Evolutionary conservation across 2,329 filamentous ascomycete species (phyloP).

Genomic region (Alternaria solani): DNA sequence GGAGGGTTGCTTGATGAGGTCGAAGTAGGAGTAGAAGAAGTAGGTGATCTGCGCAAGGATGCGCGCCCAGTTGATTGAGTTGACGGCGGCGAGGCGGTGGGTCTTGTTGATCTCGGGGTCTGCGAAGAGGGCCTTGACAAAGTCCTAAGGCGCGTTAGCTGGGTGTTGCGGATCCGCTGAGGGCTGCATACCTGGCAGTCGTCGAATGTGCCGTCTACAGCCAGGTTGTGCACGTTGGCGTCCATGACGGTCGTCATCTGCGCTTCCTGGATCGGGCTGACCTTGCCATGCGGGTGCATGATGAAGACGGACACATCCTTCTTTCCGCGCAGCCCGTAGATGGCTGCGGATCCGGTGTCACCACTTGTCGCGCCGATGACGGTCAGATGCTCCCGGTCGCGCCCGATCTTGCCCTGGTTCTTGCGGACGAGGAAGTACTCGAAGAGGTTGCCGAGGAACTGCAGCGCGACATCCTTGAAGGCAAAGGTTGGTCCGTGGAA

Average conservation of each 20-base stretch:
- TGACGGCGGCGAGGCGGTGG: slow-evolving; percentile 88
- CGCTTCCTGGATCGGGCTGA: slow-evolving; percentile 90
- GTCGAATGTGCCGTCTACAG: slow-evolving; percentile 90
- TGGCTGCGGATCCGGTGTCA: slow-evolving; percentile 88
- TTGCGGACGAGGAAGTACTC: slow-evolving; percentile 82
- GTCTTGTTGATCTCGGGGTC: slow-evolving; percentile 83
- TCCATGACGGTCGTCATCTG: slow-evolving; percentile 97
- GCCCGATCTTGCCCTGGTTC: slow-evolving; percentile 73
- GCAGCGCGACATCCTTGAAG: slow-evolving; percentile 90
- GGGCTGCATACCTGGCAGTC: slow-evolving; percentile 76
- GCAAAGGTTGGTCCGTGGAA: slow-evolving; percentile 97
- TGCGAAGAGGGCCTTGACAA: slow-evolving; percentile 90
- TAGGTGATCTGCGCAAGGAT: slow-evolving; percentile 97
- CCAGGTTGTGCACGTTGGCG: slow-evolving; percentile 89
- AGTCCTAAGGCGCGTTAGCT: slow-evolving; percentile 67
- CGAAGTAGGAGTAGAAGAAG: slow-evolving; percentile 95
- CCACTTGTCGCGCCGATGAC: slow-evolving; percentile 55
- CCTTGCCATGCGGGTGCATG: slow-evolving; percentile 87
- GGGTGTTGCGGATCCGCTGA: neutral
- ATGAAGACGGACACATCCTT: slow-evolving; percentile 98
- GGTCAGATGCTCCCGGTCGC: slow-evolving; percentile 63
- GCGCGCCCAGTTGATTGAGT: slow-evolving; percentile 95
- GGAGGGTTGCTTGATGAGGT: slow-evolving; percentile 67
- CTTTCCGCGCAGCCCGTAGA: slow-evolving; percentile 93
- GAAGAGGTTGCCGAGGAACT: slow-evolving; percentile 95